Evolutionary conservation across 495 filamentous ascomycete genomes (phyloP).

Genomic region (Chaetomium fimeti): DNA sequence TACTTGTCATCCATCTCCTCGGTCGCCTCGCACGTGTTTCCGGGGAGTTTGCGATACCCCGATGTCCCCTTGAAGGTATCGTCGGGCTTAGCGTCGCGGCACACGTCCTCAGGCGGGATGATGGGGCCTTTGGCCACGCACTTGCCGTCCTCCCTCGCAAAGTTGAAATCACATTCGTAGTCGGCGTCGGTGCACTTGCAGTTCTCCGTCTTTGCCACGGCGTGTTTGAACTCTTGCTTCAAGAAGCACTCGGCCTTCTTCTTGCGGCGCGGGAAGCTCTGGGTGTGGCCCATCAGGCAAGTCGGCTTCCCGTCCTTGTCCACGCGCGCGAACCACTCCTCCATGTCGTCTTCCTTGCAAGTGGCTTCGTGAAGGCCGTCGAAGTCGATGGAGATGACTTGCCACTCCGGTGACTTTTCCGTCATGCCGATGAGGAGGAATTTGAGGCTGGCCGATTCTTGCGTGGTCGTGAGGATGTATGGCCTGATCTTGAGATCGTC

Average conservation of each 20-base stretch:
- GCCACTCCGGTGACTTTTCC: slow-evolving; percentile 45
- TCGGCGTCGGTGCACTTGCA: slow-evolving; percentile 81
- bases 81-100: slow-evolving; percentile 57
- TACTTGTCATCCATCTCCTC: slow-evolving; percentile 57
- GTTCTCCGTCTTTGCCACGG: slow-evolving; percentile 57
- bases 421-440: slow-evolving; percentile 69
- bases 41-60: slow-evolving; percentile 89
- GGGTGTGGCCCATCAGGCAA: slow-evolving; percentile 93
- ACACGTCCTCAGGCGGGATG: slow-evolving; percentile 61
- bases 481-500: slow-evolving; percentile 63
- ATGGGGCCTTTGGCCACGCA: slow-evolving; percentile 57
- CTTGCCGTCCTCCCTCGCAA: slow-evolving; percentile 56
- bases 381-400: slow-evolving; percentile 78
- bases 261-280: slow-evolving; percentile 78
- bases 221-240: slow-evolving; percentile 77
- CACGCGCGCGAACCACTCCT: slow-evolving; percentile 79
- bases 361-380: slow-evolving; percentile 73
- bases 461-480: slow-evolving; percentile 73
- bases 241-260: slow-evolving; percentile 85
- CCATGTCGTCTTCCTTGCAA: slow-evolving; percentile 78
- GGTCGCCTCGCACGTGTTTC: slow-evolving; percentile 70
- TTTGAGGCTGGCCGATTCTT: slow-evolving; percentile 85
- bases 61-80: slow-evolving; percentile 79
- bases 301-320: slow-evolving; percentile 76
- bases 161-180: slow-evolving; percentile 95